These are phyloP conservation scores for Penicillium canescens DNA, from an alignment of 495 filamentous ascomycete species.

Conservation along the genomic window DNA sequence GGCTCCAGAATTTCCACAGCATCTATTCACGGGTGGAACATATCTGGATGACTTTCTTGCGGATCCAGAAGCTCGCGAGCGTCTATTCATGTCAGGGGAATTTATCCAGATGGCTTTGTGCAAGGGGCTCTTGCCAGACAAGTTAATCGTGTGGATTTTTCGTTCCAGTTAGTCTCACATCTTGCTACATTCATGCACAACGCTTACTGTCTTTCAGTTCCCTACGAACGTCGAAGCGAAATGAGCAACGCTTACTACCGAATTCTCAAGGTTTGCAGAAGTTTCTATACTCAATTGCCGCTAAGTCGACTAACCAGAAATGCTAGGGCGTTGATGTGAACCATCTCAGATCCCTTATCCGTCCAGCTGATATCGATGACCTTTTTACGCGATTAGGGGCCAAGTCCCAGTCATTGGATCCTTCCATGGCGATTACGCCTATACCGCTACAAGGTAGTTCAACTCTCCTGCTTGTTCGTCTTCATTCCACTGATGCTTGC, in stretches of 20 bases:
- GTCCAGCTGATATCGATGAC: conserved; percentile 30
- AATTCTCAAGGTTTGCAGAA: conserved; percentile 42
- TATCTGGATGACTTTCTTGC: conserved; percentile 22
- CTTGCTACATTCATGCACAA: not conserved
- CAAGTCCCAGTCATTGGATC: conserved; percentile 27
- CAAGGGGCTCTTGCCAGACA: conserved; percentile 61
- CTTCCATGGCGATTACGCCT: conserved; percentile 25
- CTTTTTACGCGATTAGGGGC: conserved; percentile 38
- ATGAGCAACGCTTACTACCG: conserved; percentile 66
- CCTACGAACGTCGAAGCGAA: conserved; percentile 57
- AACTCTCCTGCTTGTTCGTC: not conserved
- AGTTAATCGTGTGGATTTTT: conserved; percentile 73
- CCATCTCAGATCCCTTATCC: conserved; percentile 29
- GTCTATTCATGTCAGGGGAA: conserved; percentile 69
- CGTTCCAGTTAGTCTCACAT: conserved; percentile 49
- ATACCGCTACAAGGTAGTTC: conserved; percentile 23
- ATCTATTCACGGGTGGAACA: conserved; percentile 24
- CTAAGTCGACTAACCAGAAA: not conserved
- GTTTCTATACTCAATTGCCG: not conserved
- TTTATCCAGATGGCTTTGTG: conserved; percentile 46
- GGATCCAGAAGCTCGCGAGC: conserved; percentile 53
- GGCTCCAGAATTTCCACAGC: conserved; percentile 34
- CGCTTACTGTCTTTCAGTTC: conserved; percentile 39
- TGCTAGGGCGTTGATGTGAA: conserved; percentile 20
- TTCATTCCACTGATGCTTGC: not conserved